Evolutionary conservation across 202 grass and related monocot genomes (phyloP).

Genomic region (Schoenoplectus triqueter): DNA sequence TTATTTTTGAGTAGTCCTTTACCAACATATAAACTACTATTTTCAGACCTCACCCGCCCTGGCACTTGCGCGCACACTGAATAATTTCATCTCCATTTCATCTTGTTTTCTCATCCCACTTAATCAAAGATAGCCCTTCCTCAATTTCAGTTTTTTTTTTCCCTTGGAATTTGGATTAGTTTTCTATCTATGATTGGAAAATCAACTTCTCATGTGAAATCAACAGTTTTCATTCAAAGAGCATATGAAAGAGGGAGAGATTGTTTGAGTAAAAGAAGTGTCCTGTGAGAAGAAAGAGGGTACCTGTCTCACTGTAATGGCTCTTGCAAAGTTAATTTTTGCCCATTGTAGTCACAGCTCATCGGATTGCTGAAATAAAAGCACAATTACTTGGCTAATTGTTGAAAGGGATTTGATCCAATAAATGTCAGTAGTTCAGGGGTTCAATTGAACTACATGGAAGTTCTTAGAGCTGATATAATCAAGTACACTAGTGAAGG

Average conservation of each 20-base stretch:
- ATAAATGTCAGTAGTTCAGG: not conserved
- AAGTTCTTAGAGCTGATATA: not conserved
- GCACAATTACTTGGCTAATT: not conserved
- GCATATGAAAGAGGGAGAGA: not conserved
- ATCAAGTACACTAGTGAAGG: not conserved
- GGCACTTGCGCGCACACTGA: not conserved
- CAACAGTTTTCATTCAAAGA: not conserved
- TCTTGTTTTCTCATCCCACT: conserved; percentile 1
- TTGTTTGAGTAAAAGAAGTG: not conserved
- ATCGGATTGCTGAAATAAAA: conserved; percentile 7
- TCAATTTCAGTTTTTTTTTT: not conserved
- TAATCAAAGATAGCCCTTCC: not conserved
- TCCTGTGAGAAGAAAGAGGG: conserved; percentile 5
- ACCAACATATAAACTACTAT: not conserved
- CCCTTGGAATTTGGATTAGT: not conserved
- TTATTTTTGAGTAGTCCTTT: not conserved
- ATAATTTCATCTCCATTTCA: not conserved
- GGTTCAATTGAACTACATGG: conserved; percentile 18
- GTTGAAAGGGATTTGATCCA: not conserved
- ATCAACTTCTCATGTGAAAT: conserved; percentile 1
- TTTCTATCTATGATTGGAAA: conserved; percentile 3
- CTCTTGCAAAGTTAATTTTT: not conserved
- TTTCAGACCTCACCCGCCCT: conserved; percentile 5
- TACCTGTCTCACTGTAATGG: not conserved
- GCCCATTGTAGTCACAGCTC: not conserved